Conservation (phyloP, 2,329 filamentous ascomycete species). For the Colletotrichum sp. region DNA sequence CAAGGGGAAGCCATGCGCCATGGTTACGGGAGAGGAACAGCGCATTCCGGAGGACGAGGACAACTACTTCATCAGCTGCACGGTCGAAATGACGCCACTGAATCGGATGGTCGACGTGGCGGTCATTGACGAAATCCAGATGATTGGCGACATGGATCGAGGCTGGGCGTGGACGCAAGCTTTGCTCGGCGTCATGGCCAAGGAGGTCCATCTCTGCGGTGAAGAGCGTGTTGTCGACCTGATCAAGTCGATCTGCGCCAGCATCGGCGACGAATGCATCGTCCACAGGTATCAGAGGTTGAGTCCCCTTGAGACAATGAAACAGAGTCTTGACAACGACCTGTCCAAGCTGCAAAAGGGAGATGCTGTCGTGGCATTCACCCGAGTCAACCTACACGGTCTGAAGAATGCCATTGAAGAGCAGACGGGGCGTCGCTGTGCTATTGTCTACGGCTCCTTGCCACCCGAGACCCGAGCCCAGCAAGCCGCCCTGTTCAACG, state of each 20-base stretch:
- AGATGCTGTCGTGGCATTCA: conserved; percentile 89
- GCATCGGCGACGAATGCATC: conserved; percentile 80
- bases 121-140: conserved; percentile 98
- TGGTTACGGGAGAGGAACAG: conserved; percentile 92
- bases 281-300: conserved; percentile 86
- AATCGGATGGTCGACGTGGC: conserved; percentile 76
- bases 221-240: conserved; percentile 83
- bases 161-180: conserved; percentile 97
- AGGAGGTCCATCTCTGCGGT: conserved; percentile 91
- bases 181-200: conserved; percentile 82
- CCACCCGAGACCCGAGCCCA: conserved; percentile 92
- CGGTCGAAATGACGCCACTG: conserved; percentile 84
- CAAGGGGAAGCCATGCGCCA: conserved; percentile 76
- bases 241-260: conserved; percentile 77
- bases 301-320: conserved; percentile 74
- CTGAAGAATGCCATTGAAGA: conserved; percentile 81
- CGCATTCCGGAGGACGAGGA: conserved; percentile 66
- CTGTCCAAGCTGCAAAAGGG: conserved; percentile 79
- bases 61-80: conserved; percentile 77
- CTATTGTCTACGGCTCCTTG: conserved; percentile 90
- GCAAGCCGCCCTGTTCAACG: conserved; percentile 93
- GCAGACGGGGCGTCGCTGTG: conserved; percentile 78
- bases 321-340: conserved; percentile 65
- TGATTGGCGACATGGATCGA: conserved; percentile 81
- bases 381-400: conserved; percentile 79